Conservation (phyloP, 768 basidiomycete genomes). For the Mycena capillaripes region DNA sequence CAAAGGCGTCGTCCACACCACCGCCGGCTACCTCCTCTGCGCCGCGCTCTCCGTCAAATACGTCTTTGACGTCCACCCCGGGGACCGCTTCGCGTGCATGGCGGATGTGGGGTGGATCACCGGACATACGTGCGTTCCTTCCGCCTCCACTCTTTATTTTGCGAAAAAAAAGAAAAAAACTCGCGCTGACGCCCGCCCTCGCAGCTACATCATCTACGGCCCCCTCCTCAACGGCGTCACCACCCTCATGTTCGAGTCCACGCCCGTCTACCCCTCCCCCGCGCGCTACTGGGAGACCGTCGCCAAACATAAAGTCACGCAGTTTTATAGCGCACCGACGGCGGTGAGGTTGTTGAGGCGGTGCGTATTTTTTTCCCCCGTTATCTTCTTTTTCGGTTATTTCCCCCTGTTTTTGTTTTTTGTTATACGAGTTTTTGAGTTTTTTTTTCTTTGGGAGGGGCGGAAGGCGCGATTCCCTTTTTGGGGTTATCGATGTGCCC, state of each 20-base stretch:
- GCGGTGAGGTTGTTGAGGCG: slow-evolving; percentile 94
- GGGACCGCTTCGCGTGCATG: slow-evolving; percentile 97
- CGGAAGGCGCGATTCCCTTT: not conserved
- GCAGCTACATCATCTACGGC: slow-evolving; percentile 96
- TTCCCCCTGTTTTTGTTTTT: not conserved
- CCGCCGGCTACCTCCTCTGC: slow-evolving; percentile 91
- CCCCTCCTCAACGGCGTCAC: slow-evolving; percentile 88
- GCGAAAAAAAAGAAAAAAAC: too few relatives aligned
- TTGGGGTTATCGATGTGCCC: too few relatives aligned
- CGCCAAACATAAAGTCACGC: slow-evolving; percentile 92
- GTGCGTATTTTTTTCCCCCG: slow-evolving; percentile 10
- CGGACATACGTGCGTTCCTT: slow-evolving; percentile 80
- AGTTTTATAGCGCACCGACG: slow-evolving; percentile 95
- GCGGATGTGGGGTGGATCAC: slow-evolving; percentile 99
- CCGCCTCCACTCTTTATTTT: not conserved
- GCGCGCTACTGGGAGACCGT: slow-evolving; percentile 98
- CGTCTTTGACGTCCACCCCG: slow-evolving; percentile 97
- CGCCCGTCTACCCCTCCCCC: slow-evolving; percentile 96
- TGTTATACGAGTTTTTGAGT: not conserved
- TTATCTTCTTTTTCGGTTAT: not conserved
- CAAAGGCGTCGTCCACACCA: slow-evolving; percentile 95
- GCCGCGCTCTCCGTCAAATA: slow-evolving; percentile 95
- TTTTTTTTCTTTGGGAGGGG: not conserved
- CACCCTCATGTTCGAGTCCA: slow-evolving; percentile 96
- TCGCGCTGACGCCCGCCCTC: too few relatives aligned